Base-by-base conservation (phyloP, 2,329 filamentous ascomycete species). In the Aspergillus latus region DNA sequence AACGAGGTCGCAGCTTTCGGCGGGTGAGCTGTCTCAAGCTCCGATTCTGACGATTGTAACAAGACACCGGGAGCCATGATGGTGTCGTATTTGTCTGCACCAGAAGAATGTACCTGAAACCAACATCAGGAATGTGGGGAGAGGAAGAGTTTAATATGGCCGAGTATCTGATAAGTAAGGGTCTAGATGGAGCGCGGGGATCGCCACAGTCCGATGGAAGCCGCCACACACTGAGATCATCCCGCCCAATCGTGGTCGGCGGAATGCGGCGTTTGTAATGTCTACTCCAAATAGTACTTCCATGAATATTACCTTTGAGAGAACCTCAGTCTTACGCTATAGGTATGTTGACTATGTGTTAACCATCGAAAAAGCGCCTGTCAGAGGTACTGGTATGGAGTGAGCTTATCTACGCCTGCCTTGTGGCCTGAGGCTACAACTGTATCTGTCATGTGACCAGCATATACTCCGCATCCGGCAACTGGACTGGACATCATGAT, bases 11-110 rank as follows among this genome's bases (percentile, higher is more conserved):
- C 49, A 44, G 55, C 16, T 39, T 49, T 54, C 30, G 37, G 39
- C 16, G 39, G 36, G 39, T 70, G 69, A 49, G 74, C 71, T 56
- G 77, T 76, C 36, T 78, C 71, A 26, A 70, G 64, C 2, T 77
- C 71, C 39, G 79, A 80, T 11, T 80, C 79, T 29, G 74, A 66
- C 15, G 79, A 9, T 37, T 54, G 44, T 76, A 13, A 77, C 49
- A 83, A 70, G 49, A 83, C 73, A 47, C 82, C 82, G 37, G 84
- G 83, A 52, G 84, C 83, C 84, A 87, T 87, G 51, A 49, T 61
- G 48, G 5, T 49, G 58, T 50, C 47, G 13, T 11, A 49, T 52
- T 46, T 40, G 36, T 45, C 30, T 44, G 49, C 45, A 54, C 53
- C 42, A 48, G 54, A 45, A 28, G 37, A 45, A 26, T 42, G 57